These are phyloP conservation scores for Imleria badia DNA, from an alignment of 768 basidiomycete species.

Conservation along the genomic window DNA sequence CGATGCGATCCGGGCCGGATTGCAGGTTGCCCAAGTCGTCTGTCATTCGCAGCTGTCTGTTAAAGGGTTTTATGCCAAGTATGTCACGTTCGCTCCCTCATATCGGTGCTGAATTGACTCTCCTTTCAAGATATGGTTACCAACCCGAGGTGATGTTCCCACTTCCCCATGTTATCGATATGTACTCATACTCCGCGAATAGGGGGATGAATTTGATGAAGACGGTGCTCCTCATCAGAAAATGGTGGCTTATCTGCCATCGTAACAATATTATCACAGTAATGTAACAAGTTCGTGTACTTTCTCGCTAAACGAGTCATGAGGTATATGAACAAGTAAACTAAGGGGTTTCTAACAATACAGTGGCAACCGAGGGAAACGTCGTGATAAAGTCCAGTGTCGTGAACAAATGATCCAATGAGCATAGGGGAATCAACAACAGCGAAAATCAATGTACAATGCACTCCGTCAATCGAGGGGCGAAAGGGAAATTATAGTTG, in stretches of 20 bases:
- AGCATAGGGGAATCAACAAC: constrained; percentile 34
- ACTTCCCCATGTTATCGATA: constrained; percentile 20
- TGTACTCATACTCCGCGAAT: constrained; percentile 24
- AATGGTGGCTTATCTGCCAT: constrained; percentile 63
- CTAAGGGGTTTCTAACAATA: constrained; percentile 41
- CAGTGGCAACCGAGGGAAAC: constrained; percentile 35
- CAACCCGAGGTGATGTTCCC: constrained; percentile 52
- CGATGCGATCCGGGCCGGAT: constrained; percentile 32
- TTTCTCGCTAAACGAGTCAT: constrained; percentile 14
- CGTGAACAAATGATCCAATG: constrained; percentile 23
- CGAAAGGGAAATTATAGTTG: constrained; percentile 31
- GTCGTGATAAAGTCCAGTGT: constrained; percentile 34
- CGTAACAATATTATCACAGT: constrained; percentile 32
- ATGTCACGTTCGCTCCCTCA: constrained; percentile 19
- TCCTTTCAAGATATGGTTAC: constrained; percentile 62
- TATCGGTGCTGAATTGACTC: constrained; percentile 9
- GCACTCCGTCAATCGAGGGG: constrained; percentile 13
- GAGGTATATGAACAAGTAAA: constrained; percentile 35
- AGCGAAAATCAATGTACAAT: constrained; percentile 18
- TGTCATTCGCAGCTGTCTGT: constrained; percentile 70
- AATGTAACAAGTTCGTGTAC: constrained; percentile 25
- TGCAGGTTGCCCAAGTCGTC: constrained; percentile 44
- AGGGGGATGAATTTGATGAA: constrained; percentile 77
- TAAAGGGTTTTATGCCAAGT: constrained; percentile 78
- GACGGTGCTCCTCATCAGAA: constrained; percentile 86